Conservation (phyloP, 2,329 filamentous ascomycete species). For the Trichoderma citrinoviride region DNA sequence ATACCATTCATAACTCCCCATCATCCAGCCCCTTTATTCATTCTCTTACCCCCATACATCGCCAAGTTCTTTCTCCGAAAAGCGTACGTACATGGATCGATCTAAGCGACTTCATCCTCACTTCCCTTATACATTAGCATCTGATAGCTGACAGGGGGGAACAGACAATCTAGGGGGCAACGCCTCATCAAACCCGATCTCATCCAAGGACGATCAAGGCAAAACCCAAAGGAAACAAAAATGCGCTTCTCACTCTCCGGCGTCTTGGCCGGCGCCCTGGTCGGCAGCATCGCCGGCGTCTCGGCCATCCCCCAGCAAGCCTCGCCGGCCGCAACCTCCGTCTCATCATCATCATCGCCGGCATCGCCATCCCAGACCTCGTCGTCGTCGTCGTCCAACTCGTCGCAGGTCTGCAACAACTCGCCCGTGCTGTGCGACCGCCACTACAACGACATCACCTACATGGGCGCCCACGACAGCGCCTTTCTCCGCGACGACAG, state of each 20-base stretch:
- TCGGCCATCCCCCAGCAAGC: slow-evolving; percentile 29
- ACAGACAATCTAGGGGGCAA: neutral
- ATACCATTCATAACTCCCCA: neutral
- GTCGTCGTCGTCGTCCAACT: slow-evolving; percentile 22
- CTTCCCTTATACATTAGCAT: neutral
- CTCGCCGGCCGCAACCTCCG: neutral
- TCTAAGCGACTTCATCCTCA: neutral
- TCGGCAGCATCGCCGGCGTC: slow-evolving; percentile 27
- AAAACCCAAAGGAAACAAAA: neutral
- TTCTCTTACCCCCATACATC: neutral
- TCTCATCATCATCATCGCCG: slow-evolving; percentile 19
- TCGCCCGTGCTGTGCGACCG: slow-evolving; percentile 69
- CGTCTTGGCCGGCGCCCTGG: slow-evolving; percentile 23
- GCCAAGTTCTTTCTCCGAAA: neutral
- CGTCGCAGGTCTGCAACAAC: slow-evolving; percentile 68
- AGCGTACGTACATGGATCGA: slow-evolving; percentile 2
- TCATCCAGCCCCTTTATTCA: neutral
- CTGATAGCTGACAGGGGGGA: neutral
- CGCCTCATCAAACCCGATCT: neutral
- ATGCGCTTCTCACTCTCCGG: slow-evolving; percentile 29
- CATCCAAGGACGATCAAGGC: neutral
- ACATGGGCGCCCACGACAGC: slow-evolving; percentile 74
- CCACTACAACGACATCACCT: slow-evolving; percentile 71
- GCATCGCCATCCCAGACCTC: slow-evolving; percentile 13
- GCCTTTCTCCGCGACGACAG: slow-evolving; percentile 66